Percentiles rank a stretch among this genome's conserved stretches.
phyloP scores from a whole-genome alignment of 805 yeast species.

The Huiozyma sinensis region DNA sequence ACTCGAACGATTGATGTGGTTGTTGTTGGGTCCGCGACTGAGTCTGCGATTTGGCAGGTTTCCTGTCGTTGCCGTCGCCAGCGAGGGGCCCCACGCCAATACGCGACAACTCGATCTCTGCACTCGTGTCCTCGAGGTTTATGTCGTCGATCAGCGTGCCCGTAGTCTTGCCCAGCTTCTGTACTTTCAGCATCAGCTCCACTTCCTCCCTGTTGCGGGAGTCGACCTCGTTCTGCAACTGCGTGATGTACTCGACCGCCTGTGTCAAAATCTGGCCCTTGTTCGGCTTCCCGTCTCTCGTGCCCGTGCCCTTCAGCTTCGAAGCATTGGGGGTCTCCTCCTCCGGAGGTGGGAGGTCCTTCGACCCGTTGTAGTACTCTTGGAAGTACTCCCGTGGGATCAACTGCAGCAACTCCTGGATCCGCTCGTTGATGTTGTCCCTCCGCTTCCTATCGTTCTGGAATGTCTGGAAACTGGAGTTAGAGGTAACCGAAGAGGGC shows the following conservation, averaged over 20 bases:
- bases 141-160: conserved; percentile 33
- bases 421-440: conserved; percentile 49
- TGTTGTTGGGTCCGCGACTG: background rate
- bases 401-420: conserved; percentile 38
- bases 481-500: conserved; percentile 14
- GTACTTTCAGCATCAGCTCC: conserved; percentile 52
- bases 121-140: conserved; percentile 56
- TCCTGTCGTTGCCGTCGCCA: conserved; percentile 2
- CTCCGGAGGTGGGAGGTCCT: conserved; percentile 2
- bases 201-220: conserved; percentile 70
- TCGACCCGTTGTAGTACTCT: conserved; percentile 19
- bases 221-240: conserved; percentile 63
- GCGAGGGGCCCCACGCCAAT: conserved; percentile 80
- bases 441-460: conserved; percentile 37
- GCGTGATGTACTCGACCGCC: conserved; percentile 61
- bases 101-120: conserved; percentile 62
- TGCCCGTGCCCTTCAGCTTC: conserved; percentile 42
- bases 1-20: conserved; percentile 24
- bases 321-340: conserved; percentile 6
- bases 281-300: conserved; percentile 76
- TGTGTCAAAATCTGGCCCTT: conserved; percentile 73
- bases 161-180: conserved; percentile 39
- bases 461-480: conserved; percentile 11
- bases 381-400: conserved; percentile 39
- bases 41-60: background rate